Evolutionary conservation across 345 rosid species (phyloP).

Genomic region (Eucalyptus sp.): DNA sequence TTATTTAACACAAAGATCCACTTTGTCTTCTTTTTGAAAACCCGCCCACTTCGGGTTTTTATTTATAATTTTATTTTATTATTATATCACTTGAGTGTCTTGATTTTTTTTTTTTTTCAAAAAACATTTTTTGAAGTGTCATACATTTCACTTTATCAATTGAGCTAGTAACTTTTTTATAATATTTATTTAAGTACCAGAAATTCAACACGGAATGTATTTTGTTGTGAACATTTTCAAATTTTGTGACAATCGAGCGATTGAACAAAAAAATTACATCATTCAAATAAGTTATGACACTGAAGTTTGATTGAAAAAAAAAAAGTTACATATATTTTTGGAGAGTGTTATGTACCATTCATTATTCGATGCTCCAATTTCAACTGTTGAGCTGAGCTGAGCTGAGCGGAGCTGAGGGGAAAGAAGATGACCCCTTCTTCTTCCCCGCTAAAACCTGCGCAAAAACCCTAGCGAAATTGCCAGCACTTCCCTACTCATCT

Average conservation of each 20-base stretch:
- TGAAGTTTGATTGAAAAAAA: no score
- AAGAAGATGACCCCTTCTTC: background rate
- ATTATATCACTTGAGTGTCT: accelerated
- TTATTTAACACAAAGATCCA: no score
- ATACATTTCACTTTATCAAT: accelerated
- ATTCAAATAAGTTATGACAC: no score
- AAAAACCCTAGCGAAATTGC: background rate
- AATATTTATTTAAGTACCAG: accelerated
- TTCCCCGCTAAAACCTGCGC: background rate
- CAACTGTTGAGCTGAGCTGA: background rate
- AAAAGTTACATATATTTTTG: background rate
- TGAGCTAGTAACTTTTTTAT: no score
- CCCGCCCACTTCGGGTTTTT: no score
- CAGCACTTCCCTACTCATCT: background rate
- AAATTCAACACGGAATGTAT: accelerated
- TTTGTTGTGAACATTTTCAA: accelerated
- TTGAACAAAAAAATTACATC: no score
- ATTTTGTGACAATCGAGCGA: no score
- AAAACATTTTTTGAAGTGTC: accelerated
- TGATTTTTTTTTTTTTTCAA: accelerated
- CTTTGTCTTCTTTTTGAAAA: no score
- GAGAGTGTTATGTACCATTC: background rate
- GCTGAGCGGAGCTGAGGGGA: no score
- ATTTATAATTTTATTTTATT: no score
- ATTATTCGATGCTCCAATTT: background rate